A percentile compares a stretch with the other conserved stretches of the same genome.
Conservation (phyloP, 805 yeast species). For the Alloascoidea hylecoeti region DNA sequence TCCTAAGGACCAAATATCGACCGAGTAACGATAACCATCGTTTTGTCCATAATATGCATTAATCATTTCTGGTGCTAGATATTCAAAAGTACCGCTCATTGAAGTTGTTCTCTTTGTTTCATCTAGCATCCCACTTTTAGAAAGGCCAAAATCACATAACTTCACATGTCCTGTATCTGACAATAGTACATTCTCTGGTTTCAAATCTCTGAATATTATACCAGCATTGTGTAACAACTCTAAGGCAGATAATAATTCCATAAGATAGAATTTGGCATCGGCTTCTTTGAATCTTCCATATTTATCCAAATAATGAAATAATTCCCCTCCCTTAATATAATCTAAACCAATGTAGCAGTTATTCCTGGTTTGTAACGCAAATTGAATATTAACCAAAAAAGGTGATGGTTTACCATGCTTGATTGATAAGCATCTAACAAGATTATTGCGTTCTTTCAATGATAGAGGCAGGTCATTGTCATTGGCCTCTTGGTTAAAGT, state of each 20-base stretch:
- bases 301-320: constrained; percentile 12
- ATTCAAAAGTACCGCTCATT: constrained; percentile 13
- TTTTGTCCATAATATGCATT: constrained; percentile 5
- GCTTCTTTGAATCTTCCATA: constrained; percentile 11
- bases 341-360: constrained; percentile 13
- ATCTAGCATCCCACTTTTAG: constrained; percentile 12
- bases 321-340: constrained; percentile 15
- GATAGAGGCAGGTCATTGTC: neutral
- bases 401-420: constrained; percentile 12
- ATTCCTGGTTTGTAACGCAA: constrained; percentile 13
- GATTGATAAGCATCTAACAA: constrained; percentile 8
- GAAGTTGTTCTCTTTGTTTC: constrained; percentile 5
- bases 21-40: constrained; percentile 10
- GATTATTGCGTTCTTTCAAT: constrained; percentile 11
- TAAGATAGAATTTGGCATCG: constrained; percentile 13
- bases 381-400: constrained; percentile 13
- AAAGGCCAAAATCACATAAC: constrained; percentile 35
- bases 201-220: constrained; percentile 10
- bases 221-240: constrained; percentile 9
- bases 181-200: constrained; percentile 27
- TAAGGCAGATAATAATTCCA: constrained; percentile 15
- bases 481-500: constrained; percentile 1
- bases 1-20: constrained; percentile 21
- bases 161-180: constrained; percentile 54
- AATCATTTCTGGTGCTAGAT: constrained; percentile 16